phyloP scores from a whole-genome alignment of 2,329 filamentous ascomycete genomes.

The Neofusicoccum ribis region DNA sequence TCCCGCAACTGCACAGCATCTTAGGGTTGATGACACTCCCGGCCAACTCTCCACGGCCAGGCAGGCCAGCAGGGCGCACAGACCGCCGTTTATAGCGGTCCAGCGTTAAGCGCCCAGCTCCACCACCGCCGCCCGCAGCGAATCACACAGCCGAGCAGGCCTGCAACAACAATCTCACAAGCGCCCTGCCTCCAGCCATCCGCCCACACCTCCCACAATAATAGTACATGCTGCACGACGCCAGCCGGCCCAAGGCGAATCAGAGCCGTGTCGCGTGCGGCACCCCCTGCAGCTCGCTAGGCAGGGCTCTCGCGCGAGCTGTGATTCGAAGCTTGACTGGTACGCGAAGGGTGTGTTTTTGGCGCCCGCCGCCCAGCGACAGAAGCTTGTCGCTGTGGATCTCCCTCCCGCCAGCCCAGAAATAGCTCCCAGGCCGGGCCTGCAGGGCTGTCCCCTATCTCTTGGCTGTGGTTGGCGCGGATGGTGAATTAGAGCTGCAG shows the following conservation, averaged over 20 bases:
- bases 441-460: not conserved
- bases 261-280: not conserved
- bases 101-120: constrained; percentile 6
- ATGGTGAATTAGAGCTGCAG: not conserved
- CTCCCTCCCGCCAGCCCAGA: not conserved
- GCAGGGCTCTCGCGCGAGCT: not conserved
- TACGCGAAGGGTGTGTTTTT: not conserved
- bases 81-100: not conserved
- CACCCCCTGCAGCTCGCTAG: not conserved
- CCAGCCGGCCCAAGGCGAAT: not conserved
- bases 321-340: constrained; percentile 12
- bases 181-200: constrained; percentile 11
- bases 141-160: not conserved
- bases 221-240: constrained; percentile 6
- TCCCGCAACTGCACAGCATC: not conserved
- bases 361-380: not conserved
- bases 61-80: not conserved
- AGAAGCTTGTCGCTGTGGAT: constrained; percentile 10
- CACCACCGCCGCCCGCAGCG: not conserved
- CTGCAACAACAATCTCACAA: constrained; percentile 12
- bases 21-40: not conserved
- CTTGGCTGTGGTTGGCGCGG: not conserved
- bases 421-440: not conserved
- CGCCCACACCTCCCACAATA: constrained; percentile 4
- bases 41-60: not conserved